Evolutionary conservation across 306 rosid species (phyloP), one percentile per base, ranked within the genome.

Genomic region (Coriaria nepalensis): DNA sequence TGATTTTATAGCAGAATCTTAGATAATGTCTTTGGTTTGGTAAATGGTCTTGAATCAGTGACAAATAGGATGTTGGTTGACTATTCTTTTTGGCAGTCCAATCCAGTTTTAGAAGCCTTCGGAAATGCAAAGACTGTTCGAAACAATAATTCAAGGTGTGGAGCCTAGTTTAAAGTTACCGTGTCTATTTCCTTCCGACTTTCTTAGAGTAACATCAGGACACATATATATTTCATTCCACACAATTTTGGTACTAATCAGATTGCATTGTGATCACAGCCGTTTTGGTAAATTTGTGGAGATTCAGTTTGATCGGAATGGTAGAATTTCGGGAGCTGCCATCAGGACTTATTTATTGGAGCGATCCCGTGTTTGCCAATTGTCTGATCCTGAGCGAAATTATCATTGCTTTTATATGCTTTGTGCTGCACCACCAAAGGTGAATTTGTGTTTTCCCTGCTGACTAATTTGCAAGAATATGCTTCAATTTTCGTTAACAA

Each of bases 251-350:
- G n/a, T n/a, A 32, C 70, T 78, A 47, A 76, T 56, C 59, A 57
- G 52, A 63, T 41, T 63, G 45, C 40, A 34, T 49, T 71, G 61
- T 65, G 67, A 66, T 36, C 78, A 79, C 93, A 87, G 96, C 68
- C 96, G 96, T 57, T 87, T 87, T 70, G 96, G 96, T 69, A 87
- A 87, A 83, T 87, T 87, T 47, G 96, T 87, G 76, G 96, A 87
- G 88, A 65, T 87, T 73, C 96, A 87, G 73, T 87, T 87, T 72
- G 79, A 87, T 63, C 64, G 55, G 13, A 62, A 53, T 63, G 85
- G 83, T 63, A 87, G 93, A 83, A 87, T 87, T 61, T 87, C 96
- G 38, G 96, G 96, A 69, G 96, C 96, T 73, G 96, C 96, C 29
- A 87, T 87, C 62, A 83, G 88, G 76, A 87, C 93, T 44, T 87